phyloP scores from a whole-genome alignment of 2,329 filamentous ascomycete genomes.

The Penicillium sp. region DNA sequence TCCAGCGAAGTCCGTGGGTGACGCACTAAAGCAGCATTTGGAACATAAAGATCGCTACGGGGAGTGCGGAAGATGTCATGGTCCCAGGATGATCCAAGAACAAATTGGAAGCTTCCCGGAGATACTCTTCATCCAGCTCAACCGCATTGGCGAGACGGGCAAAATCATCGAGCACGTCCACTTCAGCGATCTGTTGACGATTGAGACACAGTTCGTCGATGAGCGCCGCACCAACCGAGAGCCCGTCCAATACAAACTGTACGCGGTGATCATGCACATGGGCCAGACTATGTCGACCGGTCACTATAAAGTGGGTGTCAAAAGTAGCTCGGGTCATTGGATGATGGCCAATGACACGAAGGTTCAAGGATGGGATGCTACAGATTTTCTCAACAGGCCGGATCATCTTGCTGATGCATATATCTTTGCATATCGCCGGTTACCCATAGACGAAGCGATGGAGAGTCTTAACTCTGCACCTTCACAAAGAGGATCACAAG shows the following conservation, averaged over 20 bases:
- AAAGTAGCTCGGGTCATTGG: conserved; percentile 21
- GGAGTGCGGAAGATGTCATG: conserved; percentile 5
- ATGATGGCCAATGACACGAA: conserved; percentile 1
- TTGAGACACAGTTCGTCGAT: neutral
- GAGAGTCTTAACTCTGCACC: too few relatives aligned
- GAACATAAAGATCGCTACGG: neutral
- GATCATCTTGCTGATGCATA: conserved; percentile 4
- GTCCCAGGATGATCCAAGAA: neutral
- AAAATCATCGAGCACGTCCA: neutral
- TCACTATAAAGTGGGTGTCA: conserved; percentile 28
- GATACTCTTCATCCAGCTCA: conserved; percentile 24
- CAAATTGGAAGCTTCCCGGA: conserved; percentile 18
- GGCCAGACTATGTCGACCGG: neutral
- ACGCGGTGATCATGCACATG: conserved; percentile 26
- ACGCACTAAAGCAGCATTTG: neutral
- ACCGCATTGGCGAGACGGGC: conserved; percentile 5
- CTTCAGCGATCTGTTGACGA: neutral
- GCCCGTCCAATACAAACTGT: conserved; percentile 26
- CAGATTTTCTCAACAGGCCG: neutral
- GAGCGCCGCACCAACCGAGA: neutral
- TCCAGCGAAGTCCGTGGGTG: neutral
- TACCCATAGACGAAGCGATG: conserved; percentile 1
- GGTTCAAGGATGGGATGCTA: neutral
- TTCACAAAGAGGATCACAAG: too few relatives aligned
- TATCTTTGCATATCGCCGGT: conserved; percentile 25